Evolutionary conservation across 208 protist species (phyloP).

Genomic region (Trypanosoma congolense): DNA sequence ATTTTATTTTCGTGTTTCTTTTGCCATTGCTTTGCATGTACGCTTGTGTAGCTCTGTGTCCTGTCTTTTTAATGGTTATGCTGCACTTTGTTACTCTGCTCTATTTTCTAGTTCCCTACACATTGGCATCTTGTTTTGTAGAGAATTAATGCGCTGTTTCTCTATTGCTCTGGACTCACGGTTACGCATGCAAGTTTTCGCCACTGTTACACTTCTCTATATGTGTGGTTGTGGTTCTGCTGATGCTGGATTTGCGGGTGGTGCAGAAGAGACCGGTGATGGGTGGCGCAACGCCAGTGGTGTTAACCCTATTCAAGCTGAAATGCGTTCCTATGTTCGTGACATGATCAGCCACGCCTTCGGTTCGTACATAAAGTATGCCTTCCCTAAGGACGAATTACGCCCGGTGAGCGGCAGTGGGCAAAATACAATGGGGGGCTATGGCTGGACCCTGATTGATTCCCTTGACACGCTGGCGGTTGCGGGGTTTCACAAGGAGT

Average conservation of each 20-base stretch:
- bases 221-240: background rate
- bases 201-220: too few relatives aligned
- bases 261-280: background rate
- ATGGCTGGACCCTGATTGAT: conserved; percentile 79
- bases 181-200: too few relatives aligned
- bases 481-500: conserved; percentile 31
- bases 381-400: conserved; percentile 89
- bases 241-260: background rate
- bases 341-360: conserved; percentile 88
- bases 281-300: conserved; percentile 9
- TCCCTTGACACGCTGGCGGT: conserved; percentile 67
- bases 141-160: too few relatives aligned
- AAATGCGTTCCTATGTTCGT: conserved; percentile 50
- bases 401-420: conserved; percentile 51
- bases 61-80: too few relatives aligned
- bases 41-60: too few relatives aligned
- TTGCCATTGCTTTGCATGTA: background rate
- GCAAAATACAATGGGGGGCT: conserved; percentile 39
- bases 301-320: conserved; percentile 32
- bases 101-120: too few relatives aligned
- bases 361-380: conserved; percentile 75
- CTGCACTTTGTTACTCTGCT: too few relatives aligned
- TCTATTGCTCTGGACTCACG: too few relatives aligned
- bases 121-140: too few relatives aligned
- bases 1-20: background rate